phyloP scores from a whole-genome alignment of 2,329 filamentous ascomycete species.

The Colletotrichum navitas region DNA sequence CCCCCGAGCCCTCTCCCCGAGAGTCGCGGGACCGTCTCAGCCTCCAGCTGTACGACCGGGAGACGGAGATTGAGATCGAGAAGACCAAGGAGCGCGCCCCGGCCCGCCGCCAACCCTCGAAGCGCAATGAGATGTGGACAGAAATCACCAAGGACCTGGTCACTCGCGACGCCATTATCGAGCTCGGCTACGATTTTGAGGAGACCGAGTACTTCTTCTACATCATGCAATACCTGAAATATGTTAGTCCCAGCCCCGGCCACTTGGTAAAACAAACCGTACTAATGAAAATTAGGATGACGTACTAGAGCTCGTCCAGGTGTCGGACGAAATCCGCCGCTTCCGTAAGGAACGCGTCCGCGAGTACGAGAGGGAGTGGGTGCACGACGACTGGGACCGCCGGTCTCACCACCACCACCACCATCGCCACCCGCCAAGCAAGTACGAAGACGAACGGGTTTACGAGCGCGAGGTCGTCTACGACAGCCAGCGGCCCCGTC shows the following conservation, averaged over 20 bases:
- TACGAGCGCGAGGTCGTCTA: slow-evolving; percentile 77
- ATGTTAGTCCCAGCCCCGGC: slow-evolving; percentile 71
- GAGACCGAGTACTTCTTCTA: slow-evolving; percentile 93
- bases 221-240: slow-evolving; percentile 88
- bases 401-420: slow-evolving; percentile 51
- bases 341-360: slow-evolving; percentile 65
- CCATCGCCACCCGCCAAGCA: slow-evolving; percentile 46
- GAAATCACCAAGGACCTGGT: slow-evolving; percentile 97
- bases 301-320: slow-evolving; percentile 83
- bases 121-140: slow-evolving; percentile 85
- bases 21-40: slow-evolving; percentile 56
- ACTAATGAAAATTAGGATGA: slow-evolving; percentile 76
- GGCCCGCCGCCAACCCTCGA: slow-evolving; percentile 55
- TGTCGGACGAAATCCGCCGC: slow-evolving; percentile 85
- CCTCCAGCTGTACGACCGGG: slow-evolving; percentile 61
- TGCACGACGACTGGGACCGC: slow-evolving; percentile 64
- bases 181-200: slow-evolving; percentile 87
- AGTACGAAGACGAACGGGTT: slow-evolving; percentile 72
- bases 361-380: slow-evolving; percentile 70
- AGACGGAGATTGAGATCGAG: slow-evolving; percentile 66
- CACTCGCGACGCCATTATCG: slow-evolving; percentile 85
- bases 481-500: slow-evolving; percentile 56
- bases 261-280: not conserved
- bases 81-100: slow-evolving; percentile 66
- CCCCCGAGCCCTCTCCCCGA: slow-evolving; percentile 48